Evolutionary conservation across 768 basidiomycete species (phyloP).

Genomic region (Strobilomyces echinocephalus): DNA sequence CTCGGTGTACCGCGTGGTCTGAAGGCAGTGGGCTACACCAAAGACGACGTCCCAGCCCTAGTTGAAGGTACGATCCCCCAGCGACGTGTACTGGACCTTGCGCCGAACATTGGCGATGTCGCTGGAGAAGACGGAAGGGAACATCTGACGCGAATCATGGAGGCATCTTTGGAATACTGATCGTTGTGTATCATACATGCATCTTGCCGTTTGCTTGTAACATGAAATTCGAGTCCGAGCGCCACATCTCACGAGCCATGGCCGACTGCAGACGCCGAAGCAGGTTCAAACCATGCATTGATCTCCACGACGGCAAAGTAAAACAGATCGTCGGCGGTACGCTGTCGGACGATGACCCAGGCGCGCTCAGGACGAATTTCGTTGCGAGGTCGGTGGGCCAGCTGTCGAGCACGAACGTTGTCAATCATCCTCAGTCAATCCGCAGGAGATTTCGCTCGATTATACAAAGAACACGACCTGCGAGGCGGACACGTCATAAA

Average conservation of each 20-base stretch:
- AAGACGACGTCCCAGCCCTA: conserved; percentile 61
- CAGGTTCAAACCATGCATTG: conserved; percentile 90
- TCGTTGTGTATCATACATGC: conserved; percentile 1
- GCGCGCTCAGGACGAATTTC: conserved; percentile 79
- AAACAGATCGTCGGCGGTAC: conserved; percentile 99
- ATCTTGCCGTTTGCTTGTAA: conserved; percentile 6
- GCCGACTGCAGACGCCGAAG: conserved; percentile 30
- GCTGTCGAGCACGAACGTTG: background rate
- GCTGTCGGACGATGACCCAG: conserved; percentile 62
- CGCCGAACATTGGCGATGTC: conserved; percentile 83
- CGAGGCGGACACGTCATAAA: conserved; percentile 95
- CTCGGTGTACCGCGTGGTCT: conserved; percentile 84
- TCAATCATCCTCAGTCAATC: conserved; percentile 51
- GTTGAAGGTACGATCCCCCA: conserved; percentile 94
- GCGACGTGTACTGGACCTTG: conserved; percentile 85
- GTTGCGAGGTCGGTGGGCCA: conserved; percentile 62
- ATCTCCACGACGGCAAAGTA: conserved; percentile 91
- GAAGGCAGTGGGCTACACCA: conserved; percentile 72
- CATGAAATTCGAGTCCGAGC: background rate
- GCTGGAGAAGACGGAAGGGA: conserved; percentile 79
- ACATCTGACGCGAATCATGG: conserved; percentile 77
- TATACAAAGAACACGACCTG: conserved; percentile 68
- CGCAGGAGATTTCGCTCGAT: conserved; percentile 69
- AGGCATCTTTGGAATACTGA: conserved; percentile 73
- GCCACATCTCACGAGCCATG: conserved; percentile 11